Base-by-base conservation (phyloP, 371 early-diverging fungal genomes). In the Fennellomyces sp. region DNA sequence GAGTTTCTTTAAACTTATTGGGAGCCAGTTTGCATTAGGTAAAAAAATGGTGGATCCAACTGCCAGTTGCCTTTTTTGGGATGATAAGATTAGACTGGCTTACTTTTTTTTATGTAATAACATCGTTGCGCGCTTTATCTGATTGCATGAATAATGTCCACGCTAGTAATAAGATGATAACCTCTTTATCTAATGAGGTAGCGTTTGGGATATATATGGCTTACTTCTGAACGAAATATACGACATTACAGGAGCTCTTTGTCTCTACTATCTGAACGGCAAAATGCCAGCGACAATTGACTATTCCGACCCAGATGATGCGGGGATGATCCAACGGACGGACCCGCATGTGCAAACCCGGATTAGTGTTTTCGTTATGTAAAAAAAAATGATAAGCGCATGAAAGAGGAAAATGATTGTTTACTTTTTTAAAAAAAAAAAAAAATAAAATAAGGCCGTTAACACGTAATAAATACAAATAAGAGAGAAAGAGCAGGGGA, bases 11-110 rank as follows among this genome's bases (percentile, higher is more conserved):
- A 23, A 45, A 45, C 21, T 17, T 5, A 8, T 45, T 21, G 21
- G 38, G 38, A 36, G n/a, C 10, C 23, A 29, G 33, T 51, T 51
- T 51, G 29, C 51, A 51, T 51, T 51, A 51, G 26, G 51, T 51
- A 51, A 51, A 51, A 51, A 45, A 45, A 45, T 21, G 21, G 5
- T 11, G 10, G 17, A 15, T 4, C 11, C 45, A 23, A 5, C 45
- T 45, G 45, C n/a, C n/a, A 12, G n/a, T 45, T 45, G 19, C 45
- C 45, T 45, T 45, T 21, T 45, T 6, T 45, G 3, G 19, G 5
- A 23, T 45, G 45, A 45, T 45, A 45, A 45, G 45, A 45, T 45
- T 45, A 45, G 45, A 45, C 45, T 5, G 5, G 23, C 5, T 45
- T 5, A 23, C 7, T 45, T 45, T 21, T 45, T 45, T 45, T 45